Percentiles rank a stretch among this genome's conserved stretches.
Evolutionary conservation across 371 early-diverging fungal species (phyloP).

Genomic region (Mortierella sp.): DNA sequence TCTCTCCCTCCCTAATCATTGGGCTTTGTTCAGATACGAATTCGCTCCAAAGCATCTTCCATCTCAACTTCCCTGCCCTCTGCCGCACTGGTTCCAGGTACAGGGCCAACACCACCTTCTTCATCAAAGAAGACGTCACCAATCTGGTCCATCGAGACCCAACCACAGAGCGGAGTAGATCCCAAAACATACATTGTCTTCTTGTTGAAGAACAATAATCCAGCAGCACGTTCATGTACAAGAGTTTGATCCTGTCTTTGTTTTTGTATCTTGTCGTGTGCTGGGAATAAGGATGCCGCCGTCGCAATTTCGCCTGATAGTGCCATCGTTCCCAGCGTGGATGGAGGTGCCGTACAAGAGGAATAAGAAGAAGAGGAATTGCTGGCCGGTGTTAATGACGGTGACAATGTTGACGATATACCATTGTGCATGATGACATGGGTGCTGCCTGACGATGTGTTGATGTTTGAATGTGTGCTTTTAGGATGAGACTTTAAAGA

Average conservation of each 20-base stretch:
- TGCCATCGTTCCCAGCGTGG: constrained; percentile 43
- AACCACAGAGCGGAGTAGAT: constrained; percentile 69
- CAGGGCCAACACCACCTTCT: constrained; percentile 49
- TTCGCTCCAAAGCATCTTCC: constrained; percentile 54
- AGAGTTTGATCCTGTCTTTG: constrained; percentile 52
- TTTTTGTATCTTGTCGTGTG: constrained; percentile 53
- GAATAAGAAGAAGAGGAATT: neutral
- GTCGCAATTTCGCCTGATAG: constrained; percentile 51
- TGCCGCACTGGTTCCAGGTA: constrained; percentile 50
- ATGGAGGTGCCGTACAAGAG: neutral
- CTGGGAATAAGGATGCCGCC: constrained; percentile 49
- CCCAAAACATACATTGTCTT: constrained; percentile 67
- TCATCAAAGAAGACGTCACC: constrained; percentile 57
- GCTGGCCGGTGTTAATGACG: neutral
- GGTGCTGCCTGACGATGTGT: neutral
- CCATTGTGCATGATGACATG: neutral
- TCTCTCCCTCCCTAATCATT: neutral
- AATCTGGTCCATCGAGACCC: constrained; percentile 64
- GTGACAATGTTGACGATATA: neutral
- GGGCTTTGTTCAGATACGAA: constrained; percentile 23
- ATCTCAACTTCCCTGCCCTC: constrained; percentile 54
- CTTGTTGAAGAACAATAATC: constrained; percentile 70
- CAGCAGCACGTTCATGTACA: constrained; percentile 63
- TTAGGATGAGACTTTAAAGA: neutral
- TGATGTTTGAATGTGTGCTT: neutral